Evolutionary conservation across 2,329 filamentous ascomycete genomes (phyloP), one percentile per base, ranked within the genome.

Genomic region (Aureobasidium leucospermi): DNA sequence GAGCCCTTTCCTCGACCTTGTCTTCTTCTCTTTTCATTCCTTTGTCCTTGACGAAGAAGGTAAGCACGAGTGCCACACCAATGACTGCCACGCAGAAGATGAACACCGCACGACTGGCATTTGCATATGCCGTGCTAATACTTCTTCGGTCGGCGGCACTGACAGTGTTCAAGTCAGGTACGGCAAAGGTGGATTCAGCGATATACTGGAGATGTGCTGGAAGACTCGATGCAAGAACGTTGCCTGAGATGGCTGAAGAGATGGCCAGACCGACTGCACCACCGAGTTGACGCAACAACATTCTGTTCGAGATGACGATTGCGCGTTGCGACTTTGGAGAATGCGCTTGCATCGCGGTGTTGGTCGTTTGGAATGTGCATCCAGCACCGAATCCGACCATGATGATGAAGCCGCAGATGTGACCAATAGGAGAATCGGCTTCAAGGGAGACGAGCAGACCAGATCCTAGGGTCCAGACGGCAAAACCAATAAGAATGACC

Each of bases 1-100:
- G 8, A 13, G 43, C 34, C 8, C 46, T 43, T 34, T 36, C 45
- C 46, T 58, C 52, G 7, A 38, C 13, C 16, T 29, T 34, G 16
- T 59, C 55, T 52, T 69, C 66, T 48, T 68, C 61, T 36, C 66
- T 60, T 8, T 64, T 57, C 36, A 68, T 43, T 4, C 68, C 67
- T 15, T 62, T 62, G 56, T 69, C 67, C 46, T 76, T 78, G 60
- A 86, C 74, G 10, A 84, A 74, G 0, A 79, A 9, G 61, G 79
- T 82, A 28, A 56, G 56, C 1, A 78, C 70, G 6, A 80, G 46
- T 10, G 85, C 71, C 0, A 77, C 48, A 0, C 75, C 80, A 8
- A 82, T 78, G 3, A 85, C 63, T 0, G 82, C 82, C 0, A 81
- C 75, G 66, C 81, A 81, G 41, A 84, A 67, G 28, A 81, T 78